Evolutionary conservation across 2,329 filamentous ascomycete species (phyloP), one percentile per base, ranked within the genome.

Genomic region (Fusarium xylarioides): DNA sequence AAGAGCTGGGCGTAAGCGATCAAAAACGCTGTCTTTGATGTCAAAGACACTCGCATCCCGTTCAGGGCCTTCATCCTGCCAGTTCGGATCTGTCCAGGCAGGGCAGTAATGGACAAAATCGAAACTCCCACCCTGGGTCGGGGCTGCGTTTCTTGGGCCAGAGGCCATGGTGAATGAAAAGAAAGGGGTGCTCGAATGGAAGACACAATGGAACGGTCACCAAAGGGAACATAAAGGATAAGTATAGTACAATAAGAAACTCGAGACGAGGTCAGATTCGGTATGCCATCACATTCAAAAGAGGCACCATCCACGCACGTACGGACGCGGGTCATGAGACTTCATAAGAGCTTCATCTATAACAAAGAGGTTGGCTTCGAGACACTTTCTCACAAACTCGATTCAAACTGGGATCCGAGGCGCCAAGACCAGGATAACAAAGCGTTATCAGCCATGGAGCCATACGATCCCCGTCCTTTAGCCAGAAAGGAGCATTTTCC

Each of bases 31-130:
- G 21, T 76, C 66, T 10, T 30, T 40, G 19, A 78, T 64, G 4
- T 66, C 52, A 30, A 65, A 79, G 30, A 68, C 46, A 14, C 63
- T 44, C 21, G 43, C 26, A 7, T 66, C 49, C 11, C 74, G 63
- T 16, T 55, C 23, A 7, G 61, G 44, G 7, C 65, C 60, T 7
- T 76, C 59, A 30, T 79, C 78, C 19, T 77, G 40, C 76, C 79
- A 80, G 15, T 66, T 23, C 19, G 78, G 78, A 5, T 79, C 74
- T 10, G 75, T 80, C 78, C 79, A 80, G 10, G 46, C 57, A 6
- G 79, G 79, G 3, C 79, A 58, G 43, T 75, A 79, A 28, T 37
- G 56, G 18, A 73, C 44, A 30, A 40, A 46, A 15, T 62, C 18
- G 43, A 63, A 74, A 21, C 46, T 63, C 14, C 64, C 66, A 28